These are phyloP conservation scores for Daldinia vernicosa DNA, from an alignment of 495 filamentous ascomycete genomes.

Conservation along the genomic window DNA sequence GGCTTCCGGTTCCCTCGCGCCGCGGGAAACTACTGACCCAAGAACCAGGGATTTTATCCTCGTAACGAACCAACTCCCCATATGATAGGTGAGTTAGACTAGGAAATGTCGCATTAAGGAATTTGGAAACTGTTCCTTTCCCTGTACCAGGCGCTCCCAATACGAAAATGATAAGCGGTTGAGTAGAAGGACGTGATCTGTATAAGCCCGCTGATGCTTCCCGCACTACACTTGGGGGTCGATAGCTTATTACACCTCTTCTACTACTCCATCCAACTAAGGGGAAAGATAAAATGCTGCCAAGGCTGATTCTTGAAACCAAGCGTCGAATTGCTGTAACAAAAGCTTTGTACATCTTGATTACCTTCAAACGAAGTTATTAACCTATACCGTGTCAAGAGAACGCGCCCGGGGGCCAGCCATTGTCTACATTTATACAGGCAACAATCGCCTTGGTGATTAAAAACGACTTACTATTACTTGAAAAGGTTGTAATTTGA, in stretches of 20 bases:
- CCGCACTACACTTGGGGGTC: no score
- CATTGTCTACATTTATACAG: not conserved
- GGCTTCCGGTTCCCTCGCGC: slow-evolving; percentile 6
- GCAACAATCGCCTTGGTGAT: not conserved
- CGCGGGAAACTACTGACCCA: slow-evolving; percentile 33
- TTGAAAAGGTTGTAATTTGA: not conserved
- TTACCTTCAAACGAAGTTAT: not conserved
- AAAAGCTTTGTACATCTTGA: not conserved
- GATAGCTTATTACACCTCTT: not conserved
- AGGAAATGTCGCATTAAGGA: slow-evolving; percentile 6
- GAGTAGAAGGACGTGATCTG: not conserved
- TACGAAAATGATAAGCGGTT: slow-evolving; percentile 52
- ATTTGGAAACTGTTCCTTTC: slow-evolving; percentile 57
- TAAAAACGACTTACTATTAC: not conserved
- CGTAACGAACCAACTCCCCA: slow-evolving; percentile 33
- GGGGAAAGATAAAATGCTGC: not conserved
- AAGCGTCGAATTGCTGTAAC: not conserved
- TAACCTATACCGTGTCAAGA: not conserved
- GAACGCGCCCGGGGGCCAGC: not conserved
- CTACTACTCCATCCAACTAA: not conserved
- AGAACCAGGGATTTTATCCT: slow-evolving; percentile 34
- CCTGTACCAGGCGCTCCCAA: slow-evolving; percentile 65
- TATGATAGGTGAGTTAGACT: slow-evolving; percentile 36
- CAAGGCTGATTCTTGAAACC: not conserved
- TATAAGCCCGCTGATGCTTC: not conserved